phyloP scores from a whole-genome alignment of 2,329 filamentous ascomycete species.

The Ilyonectria destructans region DNA sequence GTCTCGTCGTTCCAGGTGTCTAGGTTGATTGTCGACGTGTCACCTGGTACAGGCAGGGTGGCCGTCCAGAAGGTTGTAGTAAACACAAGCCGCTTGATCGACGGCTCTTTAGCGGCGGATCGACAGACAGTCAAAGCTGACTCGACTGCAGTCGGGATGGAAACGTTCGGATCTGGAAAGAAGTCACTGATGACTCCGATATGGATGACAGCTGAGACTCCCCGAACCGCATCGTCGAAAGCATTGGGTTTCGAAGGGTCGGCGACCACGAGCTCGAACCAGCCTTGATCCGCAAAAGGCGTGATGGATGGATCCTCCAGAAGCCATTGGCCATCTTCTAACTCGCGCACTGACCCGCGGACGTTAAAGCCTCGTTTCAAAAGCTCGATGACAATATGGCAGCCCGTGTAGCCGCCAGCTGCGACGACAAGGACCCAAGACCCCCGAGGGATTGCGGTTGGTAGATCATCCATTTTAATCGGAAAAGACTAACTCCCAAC shows the following conservation, averaged over 20 bases:
- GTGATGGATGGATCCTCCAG: background rate
- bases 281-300: conserved; percentile 2
- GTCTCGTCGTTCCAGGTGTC: conserved; percentile 1
- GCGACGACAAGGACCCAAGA: conserved; percentile 8
- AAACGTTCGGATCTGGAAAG: background rate
- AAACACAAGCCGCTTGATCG: conserved; percentile 1
- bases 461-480: background rate
- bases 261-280: background rate
- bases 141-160: conserved; percentile 2
- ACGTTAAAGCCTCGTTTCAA: background rate
- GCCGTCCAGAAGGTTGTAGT: conserved; percentile 6
- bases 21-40: background rate
- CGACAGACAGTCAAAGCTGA: conserved; percentile 9
- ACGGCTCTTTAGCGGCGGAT: conserved; percentile 1
- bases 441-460: conserved; percentile 2
- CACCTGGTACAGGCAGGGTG: background rate
- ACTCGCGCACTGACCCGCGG: background rate
- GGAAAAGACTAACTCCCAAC: background rate
- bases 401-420: conserved; percentile 9
- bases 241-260: conserved; percentile 2
- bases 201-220: conserved; percentile 5
- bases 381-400: conserved; percentile 1
- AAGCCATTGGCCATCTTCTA: background rate
- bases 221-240: background rate
- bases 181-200: conserved; percentile 1